Evolutionary conservation across 73 alveolate species (phyloP).

Genomic region (Tetrahymena borealis): DNA sequence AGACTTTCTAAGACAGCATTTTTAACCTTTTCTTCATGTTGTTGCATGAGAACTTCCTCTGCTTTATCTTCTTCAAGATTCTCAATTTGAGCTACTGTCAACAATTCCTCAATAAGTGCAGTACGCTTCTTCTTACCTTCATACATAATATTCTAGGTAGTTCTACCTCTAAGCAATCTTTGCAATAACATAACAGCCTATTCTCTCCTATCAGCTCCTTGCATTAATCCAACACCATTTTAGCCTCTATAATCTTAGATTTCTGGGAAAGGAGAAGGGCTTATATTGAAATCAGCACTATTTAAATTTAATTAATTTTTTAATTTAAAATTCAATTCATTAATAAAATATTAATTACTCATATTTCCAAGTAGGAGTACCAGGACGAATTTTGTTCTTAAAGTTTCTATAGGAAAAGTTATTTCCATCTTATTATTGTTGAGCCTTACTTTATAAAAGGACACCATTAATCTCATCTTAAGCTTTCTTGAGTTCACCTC

Average conservation of each 20-base stretch:
- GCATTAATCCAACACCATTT: constrained; percentile 15
- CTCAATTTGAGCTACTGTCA: constrained; percentile 93
- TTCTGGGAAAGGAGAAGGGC: constrained; percentile 46
- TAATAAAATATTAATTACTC: constrained; percentile 5
- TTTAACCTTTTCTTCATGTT: constrained; percentile 89
- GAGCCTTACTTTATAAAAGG: not conserved
- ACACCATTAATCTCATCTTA: constrained; percentile 28
- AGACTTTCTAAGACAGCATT: constrained; percentile 96
- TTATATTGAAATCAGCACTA: constrained; percentile 38
- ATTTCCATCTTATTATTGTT: constrained; percentile 17
- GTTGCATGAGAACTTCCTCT: constrained; percentile 80
- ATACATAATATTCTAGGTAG: constrained; percentile 91
- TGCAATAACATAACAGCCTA: constrained; percentile 82
- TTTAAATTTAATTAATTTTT: not conserved
- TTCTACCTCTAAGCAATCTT: constrained; percentile 95
- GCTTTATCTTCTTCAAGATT: constrained; percentile 86
- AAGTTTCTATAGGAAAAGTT: constrained; percentile 42
- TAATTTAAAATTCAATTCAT: constrained; percentile 41
- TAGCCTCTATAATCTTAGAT: not conserved
- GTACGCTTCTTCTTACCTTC: constrained; percentile 97
- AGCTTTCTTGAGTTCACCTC: constrained; percentile 43
- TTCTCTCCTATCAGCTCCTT: constrained; percentile 55
- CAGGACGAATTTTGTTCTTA: constrained; percentile 29
- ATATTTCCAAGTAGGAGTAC: constrained; percentile 33
- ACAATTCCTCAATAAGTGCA: constrained; percentile 90